These are phyloP conservation scores for Skeletonema menzelii DNA, from an alignment of 108 stramenopile species.

Conservation along the genomic window DNA sequence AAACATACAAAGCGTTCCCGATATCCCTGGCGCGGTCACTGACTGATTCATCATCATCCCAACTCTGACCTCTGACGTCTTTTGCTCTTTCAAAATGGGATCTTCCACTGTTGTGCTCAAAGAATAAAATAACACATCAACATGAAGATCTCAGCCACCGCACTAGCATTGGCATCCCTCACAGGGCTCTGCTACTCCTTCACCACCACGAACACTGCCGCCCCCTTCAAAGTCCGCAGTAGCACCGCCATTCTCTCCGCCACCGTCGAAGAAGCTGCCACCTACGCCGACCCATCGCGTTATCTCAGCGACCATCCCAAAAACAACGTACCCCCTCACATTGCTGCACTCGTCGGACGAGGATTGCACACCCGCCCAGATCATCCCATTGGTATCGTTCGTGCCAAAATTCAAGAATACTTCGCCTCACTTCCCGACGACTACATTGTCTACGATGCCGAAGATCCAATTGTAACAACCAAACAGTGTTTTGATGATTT, in stretches of 20 bases:
- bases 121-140: not conserved
- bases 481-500: slow-evolving; percentile 77
- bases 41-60: not conserved
- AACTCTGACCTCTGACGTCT: not conserved
- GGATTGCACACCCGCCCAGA: slow-evolving; percentile 54
- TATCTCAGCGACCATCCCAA: slow-evolving; percentile 52
- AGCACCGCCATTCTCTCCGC: slow-evolving; percentile 14
- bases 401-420: slow-evolving; percentile 75
- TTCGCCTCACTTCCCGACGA: slow-evolving; percentile 48
- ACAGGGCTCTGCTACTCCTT: slow-evolving; percentile 9
- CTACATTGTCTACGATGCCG: slow-evolving; percentile 61
- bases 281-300: slow-evolving; percentile 44
- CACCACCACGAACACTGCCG: slow-evolving; percentile 5
- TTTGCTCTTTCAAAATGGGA: not conserved
- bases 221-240: not conserved
- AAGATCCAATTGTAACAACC: slow-evolving; percentile 77
- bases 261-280: slow-evolving; percentile 30
- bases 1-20: not conserved
- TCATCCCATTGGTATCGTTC: slow-evolving; percentile 85
- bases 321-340: slow-evolving; percentile 78
- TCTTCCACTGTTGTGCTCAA: not conserved
- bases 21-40: not conserved
- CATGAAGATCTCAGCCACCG: slow-evolving; percentile 34
- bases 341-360: slow-evolving; percentile 72
- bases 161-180: slow-evolving; percentile 8